Conservation (phyloP, 106 monocot species). For the Ottelia alismoides region DNA sequence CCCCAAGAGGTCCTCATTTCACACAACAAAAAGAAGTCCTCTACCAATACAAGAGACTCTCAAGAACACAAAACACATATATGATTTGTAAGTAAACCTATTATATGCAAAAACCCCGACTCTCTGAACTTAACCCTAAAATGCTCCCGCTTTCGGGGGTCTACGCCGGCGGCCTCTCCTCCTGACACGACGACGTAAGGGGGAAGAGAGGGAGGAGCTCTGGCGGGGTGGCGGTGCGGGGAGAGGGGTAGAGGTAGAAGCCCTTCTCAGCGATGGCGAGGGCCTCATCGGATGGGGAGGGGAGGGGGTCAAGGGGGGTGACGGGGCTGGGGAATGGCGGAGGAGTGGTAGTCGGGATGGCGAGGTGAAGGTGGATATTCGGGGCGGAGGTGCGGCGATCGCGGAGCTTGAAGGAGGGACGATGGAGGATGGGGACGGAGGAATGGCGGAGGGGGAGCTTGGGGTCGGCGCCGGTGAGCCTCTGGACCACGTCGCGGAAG, state of each 20-base stretch:
- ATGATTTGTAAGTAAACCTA: too few species aligned
- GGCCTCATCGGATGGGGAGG: too few species aligned
- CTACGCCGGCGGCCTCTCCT: too few species aligned
- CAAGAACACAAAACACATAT: too few species aligned
- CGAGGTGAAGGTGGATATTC: constrained; percentile 7
- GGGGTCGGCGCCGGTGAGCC: constrained; percentile 16
- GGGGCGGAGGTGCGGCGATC: constrained; percentile 23
- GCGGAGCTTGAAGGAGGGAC: constrained; percentile 37
- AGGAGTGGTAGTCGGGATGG: background rate
- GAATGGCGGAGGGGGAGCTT: background rate
- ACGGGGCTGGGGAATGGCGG: constrained; percentile 34
- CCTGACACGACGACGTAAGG: constrained; percentile 25
- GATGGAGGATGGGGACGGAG: background rate
- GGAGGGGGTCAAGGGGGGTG: background rate
- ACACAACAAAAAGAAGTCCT: too few species aligned
- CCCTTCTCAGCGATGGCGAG: constrained; percentile 16
- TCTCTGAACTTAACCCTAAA: too few species aligned
- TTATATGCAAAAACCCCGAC: too few species aligned
- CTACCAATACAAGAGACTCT: too few species aligned
- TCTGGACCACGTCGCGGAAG: constrained; percentile 24
- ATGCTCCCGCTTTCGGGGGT: too few species aligned
- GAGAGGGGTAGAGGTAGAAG: constrained; percentile 18
- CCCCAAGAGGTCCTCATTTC: too few species aligned
- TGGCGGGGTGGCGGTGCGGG: too few species aligned
- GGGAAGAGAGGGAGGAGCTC: constrained; percentile 9